Base-by-base conservation (phyloP, 345 rosid genomes). In the Pistacia atlantica region DNA sequence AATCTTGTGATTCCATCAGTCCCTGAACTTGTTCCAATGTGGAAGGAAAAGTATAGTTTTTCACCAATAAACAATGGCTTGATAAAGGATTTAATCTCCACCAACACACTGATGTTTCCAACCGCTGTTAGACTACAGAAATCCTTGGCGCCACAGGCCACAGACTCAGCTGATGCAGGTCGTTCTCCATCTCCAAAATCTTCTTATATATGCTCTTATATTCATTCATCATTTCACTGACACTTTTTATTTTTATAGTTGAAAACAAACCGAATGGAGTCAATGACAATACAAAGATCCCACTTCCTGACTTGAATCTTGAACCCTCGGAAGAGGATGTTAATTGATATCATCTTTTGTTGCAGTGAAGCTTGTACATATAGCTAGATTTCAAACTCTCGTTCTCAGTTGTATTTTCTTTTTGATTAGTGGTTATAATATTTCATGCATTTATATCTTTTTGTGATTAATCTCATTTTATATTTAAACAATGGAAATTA, bases 1-100 rank as follows among this genome's bases (percentile, higher is more conserved):
- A 59, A 70, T 35, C 72, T 84, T 10, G 77, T 84, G 18, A 81
- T 83, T 77, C 86, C 86, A n/a, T 78, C 86, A 0, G 20, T 75
- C 1, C 13, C 52, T 0, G 65, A 80, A 18, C 65, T 78, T 18
- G 62, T 38, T 4, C 0, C 8, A 2, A 76, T 78, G 82, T 84
- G 87, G 87, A 22, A 10, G 9, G 3, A 12, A 1, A 80, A 69
- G 33, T 69, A 54, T 38, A 35, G 58, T 17, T 84, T 84, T 75
- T 11, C 55, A 1, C 73, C 5, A 5, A 5, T 78, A 1, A 63
- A 38, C 1, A 54, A 35, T 3, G 25, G 6, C 2, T 8, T 73
- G 3, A 75, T 6, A 46, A 22, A 7, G 11, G 74, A 78, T 3
- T 38, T 80, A 0, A 17, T 31, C 20, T 20, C 35, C 1, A 59